A percentile compares a stretch with the other conserved stretches of the same genome.
phyloP scores from a whole-genome alignment of 1,139 yeast genomes.

The Wickerhamiella infanticola region DNA sequence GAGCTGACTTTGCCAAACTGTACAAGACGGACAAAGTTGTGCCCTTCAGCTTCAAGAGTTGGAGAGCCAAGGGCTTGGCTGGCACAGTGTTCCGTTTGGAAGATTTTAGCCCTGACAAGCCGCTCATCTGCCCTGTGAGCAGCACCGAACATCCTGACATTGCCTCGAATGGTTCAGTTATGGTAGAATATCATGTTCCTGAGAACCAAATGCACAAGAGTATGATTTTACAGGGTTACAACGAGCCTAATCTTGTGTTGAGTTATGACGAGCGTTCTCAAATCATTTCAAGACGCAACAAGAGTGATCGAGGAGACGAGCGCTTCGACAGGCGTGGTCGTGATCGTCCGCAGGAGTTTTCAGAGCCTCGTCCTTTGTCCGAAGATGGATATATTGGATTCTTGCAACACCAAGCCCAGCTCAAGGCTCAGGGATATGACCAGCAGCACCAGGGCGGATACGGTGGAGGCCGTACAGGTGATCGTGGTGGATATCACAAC shows the following conservation, averaged over 20 bases:
- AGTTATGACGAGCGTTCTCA: slow-evolving; percentile 54
- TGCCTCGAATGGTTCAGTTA: slow-evolving; percentile 39
- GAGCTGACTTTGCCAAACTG: slow-evolving; percentile 14
- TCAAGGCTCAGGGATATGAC: slow-evolving; percentile 11
- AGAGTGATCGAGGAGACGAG: slow-evolving; percentile 16
- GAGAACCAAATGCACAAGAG: slow-evolving; percentile 36
- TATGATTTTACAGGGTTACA: slow-evolving; percentile 69
- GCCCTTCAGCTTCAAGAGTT: slow-evolving; percentile 30
- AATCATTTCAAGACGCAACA: slow-evolving; percentile 22
- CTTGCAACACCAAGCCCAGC: slow-evolving; percentile 15
- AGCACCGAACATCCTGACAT: slow-evolving; percentile 35
- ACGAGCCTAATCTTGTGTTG: slow-evolving; percentile 45
- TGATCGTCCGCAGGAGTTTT: slow-evolving; percentile 14
- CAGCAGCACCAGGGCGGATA: slow-evolving; percentile 5
- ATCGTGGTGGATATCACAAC: slow-evolving; percentile 3
- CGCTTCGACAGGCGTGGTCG: slow-evolving; percentile 15
- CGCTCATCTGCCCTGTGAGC: slow-evolving; percentile 44
- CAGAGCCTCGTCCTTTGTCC: slow-evolving; percentile 11
- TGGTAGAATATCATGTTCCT: slow-evolving; percentile 45
- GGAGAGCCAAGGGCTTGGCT: slow-evolving; percentile 38
- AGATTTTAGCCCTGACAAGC: slow-evolving; percentile 34
- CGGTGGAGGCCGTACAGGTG: slow-evolving; percentile 5
- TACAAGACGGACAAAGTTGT: slow-evolving; percentile 17
- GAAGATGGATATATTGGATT: slow-evolving; percentile 15
- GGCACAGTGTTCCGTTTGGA: slow-evolving; percentile 41